Percentiles rank a stretch among this genome's conserved stretches.
These are phyloP conservation scores for Gracilariopsis chorda DNA, from an alignment of 23 red algal species.

Conservation along the genomic window DNA sequence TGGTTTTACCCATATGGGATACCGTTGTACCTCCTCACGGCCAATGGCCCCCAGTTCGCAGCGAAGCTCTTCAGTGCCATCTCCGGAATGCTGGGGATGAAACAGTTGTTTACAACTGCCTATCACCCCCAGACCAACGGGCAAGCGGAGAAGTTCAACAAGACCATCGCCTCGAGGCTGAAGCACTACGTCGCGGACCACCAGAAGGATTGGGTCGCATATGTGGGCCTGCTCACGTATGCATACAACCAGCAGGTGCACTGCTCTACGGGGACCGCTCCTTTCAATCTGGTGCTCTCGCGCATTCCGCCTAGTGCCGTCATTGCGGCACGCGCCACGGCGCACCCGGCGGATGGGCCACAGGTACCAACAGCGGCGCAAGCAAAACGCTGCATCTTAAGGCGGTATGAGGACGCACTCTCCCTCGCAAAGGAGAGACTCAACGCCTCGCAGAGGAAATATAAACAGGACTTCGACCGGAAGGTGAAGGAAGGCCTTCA, in stretches of 20 bases:
- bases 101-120: background rate
- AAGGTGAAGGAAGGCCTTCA: too few species aligned
- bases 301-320: background rate
- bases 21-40: background rate
- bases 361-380: background rate
- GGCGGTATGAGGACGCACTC: too few species aligned
- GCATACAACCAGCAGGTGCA: conserved; percentile 38
- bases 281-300: conserved; percentile 18
- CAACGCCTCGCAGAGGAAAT: too few species aligned
- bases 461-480: too few species aligned
- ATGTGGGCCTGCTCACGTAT: background rate
- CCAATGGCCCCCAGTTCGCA: conserved; percentile 21
- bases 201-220: conserved; percentile 22
- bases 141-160: conserved; percentile 27
- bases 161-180: background rate
- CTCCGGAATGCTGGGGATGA: background rate
- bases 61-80: conserved; percentile 12
- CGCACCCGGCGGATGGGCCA: background rate
- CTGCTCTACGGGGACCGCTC: background rate
- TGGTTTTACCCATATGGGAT: conserved; percentile 7
- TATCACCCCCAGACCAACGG: conserved; percentile 49
- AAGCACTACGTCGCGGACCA: conserved; percentile 35
- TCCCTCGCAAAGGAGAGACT: too few species aligned
- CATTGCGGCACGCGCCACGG: background rate
- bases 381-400: background rate